Percentiles rank a stretch among this genome's conserved stretches.
These are phyloP conservation scores for Botryosphaeria agaves DNA, from an alignment of 2,329 filamentous ascomycete genomes.

Conservation along the genomic window DNA sequence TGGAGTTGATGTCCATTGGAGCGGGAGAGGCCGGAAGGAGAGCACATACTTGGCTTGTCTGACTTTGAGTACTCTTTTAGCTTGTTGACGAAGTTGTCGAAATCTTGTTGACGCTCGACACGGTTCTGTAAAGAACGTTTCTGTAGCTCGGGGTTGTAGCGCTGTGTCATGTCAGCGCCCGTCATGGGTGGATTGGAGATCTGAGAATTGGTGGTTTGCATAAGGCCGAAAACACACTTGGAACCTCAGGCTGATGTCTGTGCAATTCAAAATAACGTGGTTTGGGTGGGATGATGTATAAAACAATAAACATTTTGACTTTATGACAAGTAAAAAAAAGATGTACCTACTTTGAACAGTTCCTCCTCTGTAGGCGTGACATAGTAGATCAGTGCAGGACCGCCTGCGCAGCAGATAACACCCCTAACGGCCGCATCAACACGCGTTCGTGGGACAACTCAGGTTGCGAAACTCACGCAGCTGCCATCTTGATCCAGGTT, in stretches of 20 bases:
- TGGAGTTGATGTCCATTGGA: too few species aligned
- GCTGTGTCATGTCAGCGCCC: too few species aligned
- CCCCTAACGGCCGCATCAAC: constrained; percentile 28
- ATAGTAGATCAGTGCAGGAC: constrained; percentile 68
- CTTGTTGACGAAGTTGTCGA: constrained; percentile 69
- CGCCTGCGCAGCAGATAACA: constrained; percentile 55
- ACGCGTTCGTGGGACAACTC: not conserved
- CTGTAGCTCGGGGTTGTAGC: constrained; percentile 90
- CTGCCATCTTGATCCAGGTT: constrained; percentile 50
- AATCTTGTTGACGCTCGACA: constrained; percentile 62
- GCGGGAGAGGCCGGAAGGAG: not conserved
- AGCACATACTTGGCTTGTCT: constrained; percentile 65
- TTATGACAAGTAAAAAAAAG: too few species aligned
- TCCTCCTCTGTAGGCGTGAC: constrained; percentile 78
- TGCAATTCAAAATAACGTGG: too few species aligned
- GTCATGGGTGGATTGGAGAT: not conserved
- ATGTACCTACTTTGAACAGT: constrained; percentile 49
- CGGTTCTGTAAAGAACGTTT: constrained; percentile 69
- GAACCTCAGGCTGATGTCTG: not conserved
- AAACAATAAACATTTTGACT: too few species aligned
- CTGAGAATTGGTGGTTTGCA: not conserved
- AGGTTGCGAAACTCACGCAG: constrained; percentile 36
- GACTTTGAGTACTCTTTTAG: constrained; percentile 84
- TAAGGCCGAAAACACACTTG: constrained; percentile 1
- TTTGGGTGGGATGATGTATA: too few species aligned